Conservation (phyloP, 306 rosid genomes). For the Vigna angularis region DNA sequence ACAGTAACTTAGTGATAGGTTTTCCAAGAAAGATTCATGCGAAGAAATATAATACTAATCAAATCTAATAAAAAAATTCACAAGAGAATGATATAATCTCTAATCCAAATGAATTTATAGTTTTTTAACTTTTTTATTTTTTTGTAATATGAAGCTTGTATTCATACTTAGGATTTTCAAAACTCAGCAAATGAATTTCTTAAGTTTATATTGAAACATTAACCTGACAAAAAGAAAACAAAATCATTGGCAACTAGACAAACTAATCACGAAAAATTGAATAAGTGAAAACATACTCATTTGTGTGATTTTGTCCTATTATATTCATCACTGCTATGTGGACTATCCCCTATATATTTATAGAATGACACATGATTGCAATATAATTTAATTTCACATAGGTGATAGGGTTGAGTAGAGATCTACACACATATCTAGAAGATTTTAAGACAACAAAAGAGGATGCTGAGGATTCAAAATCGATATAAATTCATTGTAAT, state of each 20-base stretch:
- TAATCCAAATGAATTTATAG: too few species aligned
- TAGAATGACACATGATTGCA: background rate
- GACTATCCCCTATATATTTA: background rate
- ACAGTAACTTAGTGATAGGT: too few species aligned
- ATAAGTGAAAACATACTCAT: background rate
- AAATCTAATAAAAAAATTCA: too few species aligned
- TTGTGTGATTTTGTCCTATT: background rate
- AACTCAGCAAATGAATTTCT: too few species aligned
- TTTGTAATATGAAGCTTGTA: too few species aligned
- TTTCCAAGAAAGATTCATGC: too few species aligned
- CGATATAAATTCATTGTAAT: background rate
- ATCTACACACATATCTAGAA: background rate
- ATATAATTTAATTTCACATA: background rate
- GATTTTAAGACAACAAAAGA: background rate
- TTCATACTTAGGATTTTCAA: too few species aligned
- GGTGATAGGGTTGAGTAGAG: background rate
- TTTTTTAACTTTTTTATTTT: too few species aligned
- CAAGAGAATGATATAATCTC: too few species aligned
- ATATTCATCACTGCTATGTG: background rate
- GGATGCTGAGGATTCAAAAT: background rate
- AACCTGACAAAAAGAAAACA: background rate
- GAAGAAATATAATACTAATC: too few species aligned
- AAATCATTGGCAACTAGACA: background rate
- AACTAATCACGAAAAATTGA: background rate
- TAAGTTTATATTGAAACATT: background rate